phyloP scores from a whole-genome alignment of 2,329 filamentous ascomycete genomes.

The Dactylonectria macrodidyma region DNA sequence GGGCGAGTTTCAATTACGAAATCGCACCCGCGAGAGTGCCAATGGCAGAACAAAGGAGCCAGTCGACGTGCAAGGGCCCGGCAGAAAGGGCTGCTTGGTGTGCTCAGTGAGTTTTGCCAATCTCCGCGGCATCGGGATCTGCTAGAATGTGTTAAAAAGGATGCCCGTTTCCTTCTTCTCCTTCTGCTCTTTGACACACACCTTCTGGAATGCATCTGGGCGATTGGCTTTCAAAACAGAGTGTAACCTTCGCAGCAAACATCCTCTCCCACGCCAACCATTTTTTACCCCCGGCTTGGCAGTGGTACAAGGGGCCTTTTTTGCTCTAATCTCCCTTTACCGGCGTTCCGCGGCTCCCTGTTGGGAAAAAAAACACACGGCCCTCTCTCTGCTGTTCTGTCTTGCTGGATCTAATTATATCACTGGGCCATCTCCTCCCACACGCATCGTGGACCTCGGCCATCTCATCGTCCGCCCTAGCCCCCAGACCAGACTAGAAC shows the following conservation, averaged over 20 bases:
- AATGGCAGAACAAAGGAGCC: conserved; percentile 30
- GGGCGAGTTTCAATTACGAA: conserved; percentile 46
- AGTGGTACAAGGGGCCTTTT: too few relatives aligned
- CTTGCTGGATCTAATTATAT: background rate
- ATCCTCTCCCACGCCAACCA: too few relatives aligned
- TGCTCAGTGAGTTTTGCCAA: conserved; percentile 1
- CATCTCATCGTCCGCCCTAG: conserved; percentile 4
- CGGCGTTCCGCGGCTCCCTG: background rate
- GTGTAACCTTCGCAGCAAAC: too few relatives aligned
- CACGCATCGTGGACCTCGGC: background rate
- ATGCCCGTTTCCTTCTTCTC: background rate
- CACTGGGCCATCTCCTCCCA: background rate
- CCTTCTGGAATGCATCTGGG: background rate
- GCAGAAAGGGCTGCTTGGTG: conserved; percentile 1
- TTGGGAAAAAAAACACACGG: background rate
- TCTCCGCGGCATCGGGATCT: conserved; percentile 28
- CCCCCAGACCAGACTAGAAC: conserved; percentile 23
- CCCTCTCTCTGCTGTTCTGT: background rate
- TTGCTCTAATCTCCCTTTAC: background rate
- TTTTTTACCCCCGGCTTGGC: too few relatives aligned
- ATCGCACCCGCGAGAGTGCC: conserved; percentile 40
- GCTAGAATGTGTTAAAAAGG: conserved; percentile 1
- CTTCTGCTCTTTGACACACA: too few relatives aligned
- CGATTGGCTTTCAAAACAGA: too few relatives aligned
- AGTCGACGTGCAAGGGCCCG: background rate